Evolutionary conservation across 1,284 basidiomycete species (phyloP), one percentile per base, ranked within the genome.

Genomic region (Serendipita sp.): DNA sequence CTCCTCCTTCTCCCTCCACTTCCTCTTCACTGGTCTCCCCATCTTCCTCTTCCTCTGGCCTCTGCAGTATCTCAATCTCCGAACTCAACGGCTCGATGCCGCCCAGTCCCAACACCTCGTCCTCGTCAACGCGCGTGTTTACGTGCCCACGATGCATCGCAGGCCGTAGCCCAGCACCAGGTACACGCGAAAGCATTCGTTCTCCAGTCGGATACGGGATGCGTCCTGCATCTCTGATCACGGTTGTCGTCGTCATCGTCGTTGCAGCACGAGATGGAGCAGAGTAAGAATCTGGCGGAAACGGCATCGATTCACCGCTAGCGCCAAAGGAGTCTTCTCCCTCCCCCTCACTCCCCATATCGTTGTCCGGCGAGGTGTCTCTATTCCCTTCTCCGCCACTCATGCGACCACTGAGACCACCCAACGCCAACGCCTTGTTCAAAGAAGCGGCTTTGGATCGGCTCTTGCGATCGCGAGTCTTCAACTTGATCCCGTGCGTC

Each of bases 401-500:
- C 22, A 22, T 22, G 22, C 22, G 22, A 22, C 22, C 22, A 41
- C 38, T 12, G 34, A 44, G 42, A 17, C 29, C 44, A 26, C 30
- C 43, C 22, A 29, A 41, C 1, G 10, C 44, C 17, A 49, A 34
- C 50, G 35, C 13, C 38, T 41, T 6, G 30, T 34, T 35, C 42
- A 60, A 30, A 10, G 41, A 49, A 17, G 50, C 30, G 3, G 35
- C 34, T 30, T 32, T 38, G 26, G 3, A 49, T 38, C 29, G 45
- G n/a, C 29, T 58, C 17, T 10, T 12, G 10, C 53, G 53, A 22
- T 58, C 53, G 32, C 32, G 32, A 6, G 35, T 53, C n/a, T 61
- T 45, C n/a, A 61, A 49, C 10, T 64, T 32, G 34, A 65, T 50
- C 1, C 62, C 63, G 49, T 82, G 81, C 1, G 77, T 81, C 34